Evolutionary conservation across 805 yeast species (phyloP).

Genomic region (Lipomyces japonicus): DNA sequence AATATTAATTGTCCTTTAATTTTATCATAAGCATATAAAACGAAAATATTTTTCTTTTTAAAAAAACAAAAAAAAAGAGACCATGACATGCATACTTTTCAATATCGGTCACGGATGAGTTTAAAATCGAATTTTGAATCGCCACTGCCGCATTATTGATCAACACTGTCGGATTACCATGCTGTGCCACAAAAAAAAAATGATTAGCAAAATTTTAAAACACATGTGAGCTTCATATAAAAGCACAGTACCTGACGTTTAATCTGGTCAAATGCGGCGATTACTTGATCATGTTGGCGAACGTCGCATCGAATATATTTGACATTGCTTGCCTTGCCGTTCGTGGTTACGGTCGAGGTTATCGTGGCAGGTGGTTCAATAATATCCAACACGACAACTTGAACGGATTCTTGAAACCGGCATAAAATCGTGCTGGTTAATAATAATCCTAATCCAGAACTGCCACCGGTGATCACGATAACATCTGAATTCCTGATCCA

Average conservation of each 20-base stretch:
- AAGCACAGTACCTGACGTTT: constrained; percentile 31
- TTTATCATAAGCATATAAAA: not conserved
- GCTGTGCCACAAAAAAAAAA: too few relatives aligned
- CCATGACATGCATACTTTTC: constrained; percentile 38
- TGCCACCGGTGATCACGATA: constrained; percentile 80
- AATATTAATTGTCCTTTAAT: constrained; percentile 49
- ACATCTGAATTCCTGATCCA: constrained; percentile 43
- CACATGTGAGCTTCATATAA: not conserved
- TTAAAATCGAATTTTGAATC: constrained; percentile 51
- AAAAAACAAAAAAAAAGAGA: not conserved
- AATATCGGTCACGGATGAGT: constrained; percentile 55
- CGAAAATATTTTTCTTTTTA: not conserved
- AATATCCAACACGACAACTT: constrained; percentile 66
- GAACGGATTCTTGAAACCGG: constrained; percentile 41
- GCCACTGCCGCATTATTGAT: constrained; percentile 85
- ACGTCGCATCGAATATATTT: constrained; percentile 69
- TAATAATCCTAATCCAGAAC: constrained; percentile 76
- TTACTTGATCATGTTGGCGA: constrained; percentile 48
- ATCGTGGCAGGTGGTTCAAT: not conserved
- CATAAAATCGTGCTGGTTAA: too few relatives aligned
- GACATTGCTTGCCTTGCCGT: constrained; percentile 42
- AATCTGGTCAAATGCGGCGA: constrained; percentile 42
- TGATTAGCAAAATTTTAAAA: not conserved
- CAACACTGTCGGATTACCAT: constrained; percentile 63
- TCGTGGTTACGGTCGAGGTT: too few relatives aligned